phyloP scores from a whole-genome alignment of 140 eudicot genomes.

The Cichorium intybus region DNA sequence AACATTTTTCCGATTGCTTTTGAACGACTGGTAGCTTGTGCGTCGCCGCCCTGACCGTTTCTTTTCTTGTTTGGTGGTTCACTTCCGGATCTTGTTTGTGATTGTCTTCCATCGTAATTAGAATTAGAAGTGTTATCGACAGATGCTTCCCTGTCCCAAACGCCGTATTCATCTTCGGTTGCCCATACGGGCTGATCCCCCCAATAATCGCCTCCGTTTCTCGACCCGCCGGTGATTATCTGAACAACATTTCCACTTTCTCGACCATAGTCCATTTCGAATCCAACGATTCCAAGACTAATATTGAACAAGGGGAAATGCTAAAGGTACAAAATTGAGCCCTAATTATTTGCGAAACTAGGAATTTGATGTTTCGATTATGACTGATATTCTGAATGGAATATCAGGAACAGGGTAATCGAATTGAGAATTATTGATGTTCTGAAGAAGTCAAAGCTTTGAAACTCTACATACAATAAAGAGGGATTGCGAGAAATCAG shows the following conservation, averaged over 20 bases:
- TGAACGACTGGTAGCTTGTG: slow-evolving; percentile 45
- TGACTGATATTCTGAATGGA: not conserved
- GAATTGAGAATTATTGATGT: not conserved
- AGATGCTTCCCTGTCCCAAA: slow-evolving; percentile 59
- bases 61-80: slow-evolving; percentile 79
- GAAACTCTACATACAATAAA: slow-evolving; percentile 11
- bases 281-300: not conserved
- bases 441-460: not conserved
- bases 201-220: slow-evolving; percentile 60
- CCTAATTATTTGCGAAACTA: not conserved
- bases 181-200: slow-evolving; percentile 91
- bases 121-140: slow-evolving; percentile 50
- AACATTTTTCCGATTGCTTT: slow-evolving; percentile 95
- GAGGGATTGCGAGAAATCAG: slow-evolving; percentile 2
- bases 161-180: slow-evolving; percentile 83
- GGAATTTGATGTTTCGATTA: not conserved
- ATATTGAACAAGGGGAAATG: not conserved
- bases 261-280: slow-evolving; percentile 57
- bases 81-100: slow-evolving; percentile 49
- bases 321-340: slow-evolving; percentile 14
- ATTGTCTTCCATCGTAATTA: slow-evolving; percentile 51
- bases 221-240: slow-evolving; percentile 47
- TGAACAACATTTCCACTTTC: slow-evolving; percentile 74
- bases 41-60: slow-evolving; percentile 51
- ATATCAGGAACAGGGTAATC: not conserved